phyloP scores from a whole-genome alignment of 1,284 basidiomycete genomes.

The Leccinum cinnamomeum region DNA sequence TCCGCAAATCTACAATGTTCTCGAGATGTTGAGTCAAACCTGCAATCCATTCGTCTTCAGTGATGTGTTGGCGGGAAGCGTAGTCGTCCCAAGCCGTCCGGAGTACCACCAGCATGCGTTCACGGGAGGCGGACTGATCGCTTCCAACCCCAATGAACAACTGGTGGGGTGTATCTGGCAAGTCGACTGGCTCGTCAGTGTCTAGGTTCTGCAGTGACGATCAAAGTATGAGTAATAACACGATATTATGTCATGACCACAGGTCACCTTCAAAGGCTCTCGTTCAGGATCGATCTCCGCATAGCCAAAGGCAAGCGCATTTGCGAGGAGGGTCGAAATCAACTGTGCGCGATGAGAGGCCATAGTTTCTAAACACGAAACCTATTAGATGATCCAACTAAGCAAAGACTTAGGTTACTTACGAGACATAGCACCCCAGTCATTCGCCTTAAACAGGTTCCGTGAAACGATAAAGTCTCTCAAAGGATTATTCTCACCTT shows the following conservation, averaged over 20 bases:
- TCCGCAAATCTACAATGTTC: constrained; percentile 33
- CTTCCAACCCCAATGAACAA: constrained; percentile 39
- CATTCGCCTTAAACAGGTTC: constrained; percentile 46
- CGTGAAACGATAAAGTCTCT: not conserved
- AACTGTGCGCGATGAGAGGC: constrained; percentile 52
- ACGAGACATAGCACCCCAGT: constrained; percentile 65
- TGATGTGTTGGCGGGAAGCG: constrained; percentile 30
- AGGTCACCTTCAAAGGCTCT: constrained; percentile 50
- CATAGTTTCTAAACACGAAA: constrained; percentile 47
- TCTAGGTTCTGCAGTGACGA: constrained; percentile 46
- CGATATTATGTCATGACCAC: rapidly evolving
- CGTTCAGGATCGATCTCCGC: constrained; percentile 45
- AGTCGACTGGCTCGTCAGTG: constrained; percentile 40
- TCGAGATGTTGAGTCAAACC: constrained; percentile 27
- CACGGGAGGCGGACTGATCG: constrained; percentile 29
- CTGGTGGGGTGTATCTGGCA: constrained; percentile 35
- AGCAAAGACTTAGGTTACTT: constrained; percentile 19
- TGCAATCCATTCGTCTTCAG: constrained; percentile 44
- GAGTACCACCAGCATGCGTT: constrained; percentile 33
- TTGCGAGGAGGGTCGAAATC: constrained; percentile 42
- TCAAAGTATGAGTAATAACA: not conserved
- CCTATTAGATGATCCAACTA: constrained; percentile 22
- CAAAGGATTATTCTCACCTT: constrained; percentile 41
- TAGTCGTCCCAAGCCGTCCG: constrained; percentile 36
- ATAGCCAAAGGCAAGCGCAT: constrained; percentile 48